These are phyloP conservation scores for Apiospora phragmitis DNA, from an alignment of 2,329 filamentous ascomycete species.

Conservation along the genomic window DNA sequence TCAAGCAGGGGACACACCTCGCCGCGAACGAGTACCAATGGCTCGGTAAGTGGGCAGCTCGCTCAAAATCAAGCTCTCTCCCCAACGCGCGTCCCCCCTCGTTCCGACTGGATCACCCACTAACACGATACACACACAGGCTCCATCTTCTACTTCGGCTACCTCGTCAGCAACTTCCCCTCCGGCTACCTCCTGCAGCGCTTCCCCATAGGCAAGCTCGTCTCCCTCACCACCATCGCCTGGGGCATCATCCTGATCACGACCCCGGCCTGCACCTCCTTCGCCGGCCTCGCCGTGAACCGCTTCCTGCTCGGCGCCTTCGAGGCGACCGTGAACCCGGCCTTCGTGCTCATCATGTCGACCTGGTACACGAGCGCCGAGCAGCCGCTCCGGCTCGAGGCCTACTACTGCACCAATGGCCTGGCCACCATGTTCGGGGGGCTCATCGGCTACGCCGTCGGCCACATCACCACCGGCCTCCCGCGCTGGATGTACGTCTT, in stretches of 20 bases:
- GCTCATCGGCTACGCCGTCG: conserved; percentile 58
- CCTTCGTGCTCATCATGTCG: conserved; percentile 36
- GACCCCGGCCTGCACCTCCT: conserved; percentile 53
- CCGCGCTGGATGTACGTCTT: conserved; percentile 44
- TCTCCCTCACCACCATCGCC: conserved; percentile 41
- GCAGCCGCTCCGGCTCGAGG: conserved; percentile 52
- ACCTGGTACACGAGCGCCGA: conserved; percentile 43
- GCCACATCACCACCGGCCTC: conserved; percentile 49
- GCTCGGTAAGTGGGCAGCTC: no score
- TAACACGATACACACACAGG: conserved; percentile 22
- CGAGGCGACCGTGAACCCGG: conserved; percentile 59
- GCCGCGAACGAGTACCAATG: conserved; percentile 52
- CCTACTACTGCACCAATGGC: conserved; percentile 60
- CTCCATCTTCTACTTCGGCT: conserved; percentile 54
- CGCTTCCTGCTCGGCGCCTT: conserved; percentile 57
- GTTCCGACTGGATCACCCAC: no score
- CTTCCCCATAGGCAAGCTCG: conserved; percentile 49
- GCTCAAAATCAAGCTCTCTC: no score
- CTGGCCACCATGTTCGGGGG: conserved; percentile 63
- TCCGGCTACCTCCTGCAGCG: conserved; percentile 46
- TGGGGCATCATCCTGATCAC: conserved; percentile 51
- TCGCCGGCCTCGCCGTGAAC: conserved; percentile 54
- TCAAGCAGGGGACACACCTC: conserved; percentile 47
- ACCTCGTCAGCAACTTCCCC: conserved; percentile 46
- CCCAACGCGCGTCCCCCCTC: no score